Base-by-base conservation (phyloP, 371 early-diverging fungal genomes). In the Syncephalis plumigaleata region DNA sequence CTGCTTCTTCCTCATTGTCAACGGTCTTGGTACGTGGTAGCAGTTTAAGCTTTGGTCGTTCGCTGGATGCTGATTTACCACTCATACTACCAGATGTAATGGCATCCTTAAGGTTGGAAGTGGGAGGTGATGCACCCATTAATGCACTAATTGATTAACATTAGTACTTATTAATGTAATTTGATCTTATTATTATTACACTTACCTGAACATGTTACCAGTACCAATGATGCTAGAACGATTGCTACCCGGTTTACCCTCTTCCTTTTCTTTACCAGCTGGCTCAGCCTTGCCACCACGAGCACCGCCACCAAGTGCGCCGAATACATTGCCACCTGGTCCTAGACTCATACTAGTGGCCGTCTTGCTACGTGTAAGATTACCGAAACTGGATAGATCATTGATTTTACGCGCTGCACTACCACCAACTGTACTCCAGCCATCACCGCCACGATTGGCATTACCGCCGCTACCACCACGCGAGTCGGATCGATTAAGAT, bases 301-400 rank as follows among this genome's bases (percentile, higher is more conserved):
- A 16, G 55, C 25, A 21, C 66, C 68, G 38, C 54, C 49, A 0
- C 56, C 50, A 11, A 69, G 59, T 5, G 60, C 56, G 47, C 59
- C 68, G 56, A 84, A 77, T 13, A 75, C 72, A 54, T 66, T 67
- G 37, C 64, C 61, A 4, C 70, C 64, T 36, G 79, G 78, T 45
- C 75, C 78, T 44, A 77, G 67, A 20, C 68, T 68, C 42, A 66
- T 54, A 24, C 57, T 45, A 20, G 53, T 36, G 18, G 57, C 31
- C 16, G 65, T 60, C 59, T 77, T 79, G 55, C 74, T 64, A 45
- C 81, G 72, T 38, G 72, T 65, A 1, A 84, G 60, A 57, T 87
- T 75, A 44, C 89, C 91, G 61, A 91, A 87, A 48, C 71, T 69
- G 36, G 77, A 66, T 42, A 87, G 60, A 51, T 88, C 88, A 16